A percentile compares a stretch with the other conserved stretches of the same genome.
These are phyloP conservation scores for Russula sp. DNA, from an alignment of 768 basidiomycete genomes.

Conservation along the genomic window DNA sequence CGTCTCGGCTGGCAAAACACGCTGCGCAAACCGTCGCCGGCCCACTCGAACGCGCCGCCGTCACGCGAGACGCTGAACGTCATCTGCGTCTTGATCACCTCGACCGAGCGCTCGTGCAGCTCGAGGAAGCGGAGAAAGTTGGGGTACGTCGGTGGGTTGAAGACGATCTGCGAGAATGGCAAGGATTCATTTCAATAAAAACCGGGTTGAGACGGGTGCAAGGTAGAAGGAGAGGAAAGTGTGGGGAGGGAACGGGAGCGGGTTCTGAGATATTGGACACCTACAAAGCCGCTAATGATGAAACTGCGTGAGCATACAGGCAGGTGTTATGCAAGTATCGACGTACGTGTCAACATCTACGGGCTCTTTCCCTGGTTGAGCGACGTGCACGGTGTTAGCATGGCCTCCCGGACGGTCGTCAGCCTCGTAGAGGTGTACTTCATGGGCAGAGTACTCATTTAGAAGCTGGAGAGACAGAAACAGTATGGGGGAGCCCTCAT, in stretches of 20 bases:
- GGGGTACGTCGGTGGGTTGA: constrained; percentile 70
- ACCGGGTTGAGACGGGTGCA: not conserved
- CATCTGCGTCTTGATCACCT: constrained; percentile 59
- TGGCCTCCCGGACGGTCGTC: constrained; percentile 65
- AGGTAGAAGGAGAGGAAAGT: not conserved
- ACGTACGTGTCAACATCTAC: constrained; percentile 67
- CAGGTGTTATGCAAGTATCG: not conserved
- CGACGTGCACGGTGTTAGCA: constrained; percentile 62
- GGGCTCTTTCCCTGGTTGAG: constrained; percentile 31
- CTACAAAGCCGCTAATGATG: not conserved
- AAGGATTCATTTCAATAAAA: not conserved
- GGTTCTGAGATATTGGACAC: not conserved
- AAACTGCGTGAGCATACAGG: not conserved
- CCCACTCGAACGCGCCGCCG: constrained; percentile 66
- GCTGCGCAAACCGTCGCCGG: constrained; percentile 51
- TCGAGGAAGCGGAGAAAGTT: constrained; percentile 68
- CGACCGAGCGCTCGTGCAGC: constrained; percentile 36
- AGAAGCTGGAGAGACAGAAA: constrained; percentile 38
- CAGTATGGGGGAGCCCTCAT: not conserved
- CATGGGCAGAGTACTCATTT: constrained; percentile 66
- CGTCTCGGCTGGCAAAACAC: constrained; percentile 63
- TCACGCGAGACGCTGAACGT: constrained; percentile 74
- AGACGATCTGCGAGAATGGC: constrained; percentile 49
- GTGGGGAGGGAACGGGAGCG: too few species aligned
- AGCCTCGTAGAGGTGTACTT: constrained; percentile 69